Conservation (phyloP, 1,284 basidiomycete species). For the Cutaneotrichosporon daszewskae region DNA sequence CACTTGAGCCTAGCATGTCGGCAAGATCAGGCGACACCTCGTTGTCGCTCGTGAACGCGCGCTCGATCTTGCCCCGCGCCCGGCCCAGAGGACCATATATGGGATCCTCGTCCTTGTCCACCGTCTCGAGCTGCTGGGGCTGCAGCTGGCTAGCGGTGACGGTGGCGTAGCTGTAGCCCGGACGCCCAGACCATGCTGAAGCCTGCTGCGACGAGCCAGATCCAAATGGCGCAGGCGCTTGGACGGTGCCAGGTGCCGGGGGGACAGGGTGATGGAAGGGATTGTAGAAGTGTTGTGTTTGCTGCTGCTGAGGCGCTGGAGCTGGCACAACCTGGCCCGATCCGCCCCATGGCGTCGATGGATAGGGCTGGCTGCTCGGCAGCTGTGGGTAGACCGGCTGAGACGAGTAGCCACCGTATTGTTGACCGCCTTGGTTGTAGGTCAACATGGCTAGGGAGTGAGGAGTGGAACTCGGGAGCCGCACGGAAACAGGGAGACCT, state of each 20-base stretch:
- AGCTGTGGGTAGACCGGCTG: not conserved
- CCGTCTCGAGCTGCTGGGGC: constrained; percentile 34
- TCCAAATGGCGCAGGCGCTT: not conserved
- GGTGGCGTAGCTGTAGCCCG: constrained; percentile 4
- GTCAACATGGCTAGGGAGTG: not conserved
- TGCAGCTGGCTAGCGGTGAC: constrained; percentile 6
- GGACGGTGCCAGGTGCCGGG: no score
- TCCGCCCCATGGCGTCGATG: no score
- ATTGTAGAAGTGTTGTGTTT: constrained; percentile 2
- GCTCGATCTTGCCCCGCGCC: constrained; percentile 34
- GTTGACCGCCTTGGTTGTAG: not conserved
- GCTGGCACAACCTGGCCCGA: no score
- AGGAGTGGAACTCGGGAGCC: not conserved
- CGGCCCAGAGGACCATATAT: constrained; percentile 37
- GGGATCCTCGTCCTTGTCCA: constrained; percentile 35
- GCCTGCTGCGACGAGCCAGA: not conserved
- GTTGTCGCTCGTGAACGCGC: constrained; percentile 30
- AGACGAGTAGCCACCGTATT: not conserved
- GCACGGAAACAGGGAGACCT: not conserved
- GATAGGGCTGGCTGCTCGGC: not conserved
- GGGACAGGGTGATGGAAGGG: not conserved
- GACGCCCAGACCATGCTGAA: not conserved
- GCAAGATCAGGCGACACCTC: constrained; percentile 39
- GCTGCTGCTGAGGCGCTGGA: no score
- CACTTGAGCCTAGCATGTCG: constrained; percentile 19